Evolutionary conservation across 768 basidiomycete genomes (phyloP), one percentile per base, ranked within the genome.

Genomic region (Lentinula boryana): DNA sequence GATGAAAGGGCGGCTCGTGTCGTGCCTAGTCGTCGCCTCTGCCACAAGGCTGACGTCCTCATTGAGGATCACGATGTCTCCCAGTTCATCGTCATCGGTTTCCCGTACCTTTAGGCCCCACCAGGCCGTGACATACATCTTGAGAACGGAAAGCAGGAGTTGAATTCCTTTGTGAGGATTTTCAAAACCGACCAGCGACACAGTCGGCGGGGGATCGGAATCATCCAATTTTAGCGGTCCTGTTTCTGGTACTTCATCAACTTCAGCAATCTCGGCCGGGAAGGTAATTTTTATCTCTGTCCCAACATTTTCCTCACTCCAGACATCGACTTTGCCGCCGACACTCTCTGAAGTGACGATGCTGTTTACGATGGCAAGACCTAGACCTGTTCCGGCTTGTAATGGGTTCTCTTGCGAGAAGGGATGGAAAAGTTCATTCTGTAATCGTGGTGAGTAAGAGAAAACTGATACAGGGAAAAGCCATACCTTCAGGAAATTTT

Each of bases 371-470:
- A 98, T 97, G 35, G 95, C 95, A 23, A 97, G 84, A 9, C 95
- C 95, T 7, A 98, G 82, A 5, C 95, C 95, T 1, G 95, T 97
- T 1, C 95, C 95, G 1, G 93, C 87, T 68, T 95, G 93, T 5
- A 96, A 71, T 0, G 95, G 94, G 65, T 96, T 95, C 72, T 97
- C 95, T 76, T 98, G 95, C 0, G 94, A 94, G 75, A 98, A 98
- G 0, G 95, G 95, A 66, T 96, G 95, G 76, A 97, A 98, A 5
- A 98, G 78, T 74, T 95, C 92, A 66, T 97, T 94, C 89, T 91
- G 8, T 1, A 23, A 10, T 18, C 12, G 64, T 61, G 44, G 60
- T 55, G 21, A 48, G 16, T 35, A 58, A 27, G 33, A 44, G 50
- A n/a, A 33, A 36, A 10, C 15, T 13, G 16, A 35, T 12, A 21